A percentile compares a stretch with the other conserved stretches of the same genome.
Conservation (phyloP, 192 early-diverging fungal genomes). For the Coemansia sp. region DNA sequence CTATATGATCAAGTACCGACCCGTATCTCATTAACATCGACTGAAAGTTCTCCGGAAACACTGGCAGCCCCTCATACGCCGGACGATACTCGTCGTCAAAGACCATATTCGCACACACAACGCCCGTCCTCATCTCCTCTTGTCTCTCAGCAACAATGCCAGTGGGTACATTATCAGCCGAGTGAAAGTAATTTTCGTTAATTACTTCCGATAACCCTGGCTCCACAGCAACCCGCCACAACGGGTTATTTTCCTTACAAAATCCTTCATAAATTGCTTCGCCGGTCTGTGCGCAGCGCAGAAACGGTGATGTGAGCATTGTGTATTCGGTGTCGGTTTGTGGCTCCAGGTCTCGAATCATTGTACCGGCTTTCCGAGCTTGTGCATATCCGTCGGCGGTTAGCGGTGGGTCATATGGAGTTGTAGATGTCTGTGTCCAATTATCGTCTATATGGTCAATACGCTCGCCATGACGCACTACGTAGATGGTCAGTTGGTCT, state of each 20-base stretch:
- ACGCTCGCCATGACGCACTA: constrained; percentile 54
- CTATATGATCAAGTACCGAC: constrained; percentile 28
- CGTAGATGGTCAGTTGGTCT: constrained; percentile 36
- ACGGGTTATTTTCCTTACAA: neutral
- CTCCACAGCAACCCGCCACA: constrained; percentile 34
- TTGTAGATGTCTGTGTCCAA: constrained; percentile 24
- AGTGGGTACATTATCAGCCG: constrained; percentile 25
- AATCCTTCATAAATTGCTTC: constrained; percentile 32
- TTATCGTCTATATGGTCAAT: constrained; percentile 50
- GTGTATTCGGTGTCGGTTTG: constrained; percentile 17
- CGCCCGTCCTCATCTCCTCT: constrained; percentile 9
- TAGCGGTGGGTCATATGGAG: constrained; percentile 51
- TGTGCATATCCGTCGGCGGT: constrained; percentile 32
- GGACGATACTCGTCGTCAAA: constrained; percentile 15
- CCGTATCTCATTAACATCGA: constrained; percentile 50
- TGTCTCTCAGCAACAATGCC: constrained; percentile 18
- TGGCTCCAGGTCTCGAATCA: constrained; percentile 33
- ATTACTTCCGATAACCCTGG: constrained; percentile 52
- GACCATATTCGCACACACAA: constrained; percentile 13
- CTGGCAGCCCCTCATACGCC: constrained; percentile 16
- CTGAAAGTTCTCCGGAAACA: constrained; percentile 49
- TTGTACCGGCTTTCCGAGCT: constrained; percentile 30
- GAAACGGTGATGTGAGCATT: constrained; percentile 48
- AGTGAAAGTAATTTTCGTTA: constrained; percentile 42
- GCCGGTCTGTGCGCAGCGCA: constrained; percentile 49